These are phyloP conservation scores for Cicer chorassanicum DNA, from an alignment of 306 rosid genomes.

Conservation along the genomic window DNA sequence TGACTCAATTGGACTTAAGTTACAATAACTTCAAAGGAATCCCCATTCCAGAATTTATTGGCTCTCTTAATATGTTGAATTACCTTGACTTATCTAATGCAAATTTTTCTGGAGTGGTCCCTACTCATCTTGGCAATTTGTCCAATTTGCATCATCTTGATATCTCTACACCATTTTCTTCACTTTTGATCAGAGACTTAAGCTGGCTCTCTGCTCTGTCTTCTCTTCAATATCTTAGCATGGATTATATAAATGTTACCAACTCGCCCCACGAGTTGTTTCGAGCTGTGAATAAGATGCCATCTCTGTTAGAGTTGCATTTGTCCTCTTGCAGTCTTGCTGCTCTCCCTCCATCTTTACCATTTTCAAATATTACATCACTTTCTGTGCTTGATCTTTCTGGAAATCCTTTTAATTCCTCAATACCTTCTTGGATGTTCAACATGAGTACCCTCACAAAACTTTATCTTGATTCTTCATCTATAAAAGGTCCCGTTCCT, in stretches of 20 bases:
- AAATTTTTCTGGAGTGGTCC: conserved; percentile 21
- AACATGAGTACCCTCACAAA: conserved; percentile 25
- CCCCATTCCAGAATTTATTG: conserved; percentile 22
- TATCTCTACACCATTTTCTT: not conserved
- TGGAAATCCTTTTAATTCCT: conserved; percentile 2
- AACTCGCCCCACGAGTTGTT: conserved; percentile 6
- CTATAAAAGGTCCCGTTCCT: not conserved
- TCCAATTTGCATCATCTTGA: conserved; percentile 30
- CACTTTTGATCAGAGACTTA: not conserved
- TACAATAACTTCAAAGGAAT: not conserved
- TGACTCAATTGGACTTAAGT: conserved; percentile 27
- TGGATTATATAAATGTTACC: conserved; percentile 10
- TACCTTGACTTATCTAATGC: conserved; percentile 29
- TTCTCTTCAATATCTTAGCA: conserved; percentile 20
- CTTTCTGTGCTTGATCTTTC: conserved; percentile 35
- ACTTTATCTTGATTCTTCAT: not conserved
- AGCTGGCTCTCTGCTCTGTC: conserved; percentile 25
- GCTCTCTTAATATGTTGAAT: conserved; percentile 6
- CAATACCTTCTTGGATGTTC: conserved; percentile 22
- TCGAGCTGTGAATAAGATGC: conserved; percentile 8
- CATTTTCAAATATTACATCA: conserved; percentile 33
- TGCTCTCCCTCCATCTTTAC: conserved; percentile 3
- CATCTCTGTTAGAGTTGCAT: conserved; percentile 33
- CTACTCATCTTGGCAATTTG: conserved; percentile 31
- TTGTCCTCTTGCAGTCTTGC: not conserved